These are phyloP conservation scores for Apiotrichum siamense DNA, from an alignment of 1,284 basidiomycete species.

Conservation along the genomic window DNA sequence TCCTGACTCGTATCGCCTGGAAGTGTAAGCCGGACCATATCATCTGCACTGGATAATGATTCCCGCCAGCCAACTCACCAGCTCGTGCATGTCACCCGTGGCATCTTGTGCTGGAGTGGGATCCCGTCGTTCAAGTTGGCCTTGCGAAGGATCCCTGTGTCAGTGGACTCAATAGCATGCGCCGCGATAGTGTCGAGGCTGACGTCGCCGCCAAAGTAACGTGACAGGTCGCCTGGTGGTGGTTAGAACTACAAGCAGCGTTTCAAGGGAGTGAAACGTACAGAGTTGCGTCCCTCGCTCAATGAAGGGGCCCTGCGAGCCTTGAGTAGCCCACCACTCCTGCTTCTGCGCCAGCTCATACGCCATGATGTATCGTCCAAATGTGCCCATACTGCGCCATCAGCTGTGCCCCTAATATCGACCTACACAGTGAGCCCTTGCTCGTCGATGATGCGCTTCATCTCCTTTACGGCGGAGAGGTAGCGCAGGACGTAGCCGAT, in stretches of 20 bases:
- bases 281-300: constrained; percentile 53
- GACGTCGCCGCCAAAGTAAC: constrained; percentile 55
- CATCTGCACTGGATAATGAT: background rate
- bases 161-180: constrained; percentile 39
- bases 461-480: constrained; percentile 50
- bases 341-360: constrained; percentile 35
- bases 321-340: constrained; percentile 55
- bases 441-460: constrained; percentile 52
- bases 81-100: constrained; percentile 46
- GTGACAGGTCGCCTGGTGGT: constrained; percentile 28
- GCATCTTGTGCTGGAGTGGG: constrained; percentile 42
- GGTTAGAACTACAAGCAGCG: too few relatives aligned
- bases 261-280: constrained; percentile 22
- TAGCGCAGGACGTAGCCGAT: constrained; percentile 49
- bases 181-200: constrained; percentile 48
- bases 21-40: background rate
- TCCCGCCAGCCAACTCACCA: constrained; percentile 33
- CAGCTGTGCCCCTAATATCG: background rate
- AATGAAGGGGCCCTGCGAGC: constrained; percentile 50
- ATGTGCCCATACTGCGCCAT: constrained; percentile 48
- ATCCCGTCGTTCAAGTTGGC: constrained; percentile 50
- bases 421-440: constrained; percentile 50
- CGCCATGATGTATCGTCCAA: constrained; percentile 50
- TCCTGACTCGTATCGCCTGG: constrained; percentile 41
- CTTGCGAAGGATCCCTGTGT: constrained; percentile 49